Conservation (phyloP, 805 yeast genomes). For the Starmerella sirachaensis region DNA sequence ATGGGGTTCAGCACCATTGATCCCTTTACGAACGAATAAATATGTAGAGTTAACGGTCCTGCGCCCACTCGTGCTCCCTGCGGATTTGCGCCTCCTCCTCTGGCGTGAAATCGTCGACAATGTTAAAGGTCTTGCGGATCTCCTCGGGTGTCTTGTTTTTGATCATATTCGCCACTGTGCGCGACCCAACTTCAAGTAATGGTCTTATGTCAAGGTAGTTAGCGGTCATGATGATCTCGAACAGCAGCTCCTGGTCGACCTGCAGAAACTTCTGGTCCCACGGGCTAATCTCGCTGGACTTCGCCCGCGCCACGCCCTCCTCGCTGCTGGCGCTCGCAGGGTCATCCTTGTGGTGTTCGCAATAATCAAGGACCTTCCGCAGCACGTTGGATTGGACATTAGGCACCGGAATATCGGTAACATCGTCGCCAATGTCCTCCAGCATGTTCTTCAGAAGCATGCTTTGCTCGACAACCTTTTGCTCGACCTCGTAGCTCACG, state of each 20-base stretch:
- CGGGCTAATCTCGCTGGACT: conserved; percentile 82
- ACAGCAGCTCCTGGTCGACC: conserved; percentile 61
- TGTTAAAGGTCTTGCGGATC: conserved; percentile 36
- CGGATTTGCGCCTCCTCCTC: conserved; percentile 39
- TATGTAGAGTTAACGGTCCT: conserved; percentile 20
- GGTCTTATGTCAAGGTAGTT: conserved; percentile 38
- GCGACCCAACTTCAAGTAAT: conserved; percentile 37
- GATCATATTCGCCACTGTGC: conserved; percentile 40
- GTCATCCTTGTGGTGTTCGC: conserved; percentile 78
- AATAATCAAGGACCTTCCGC: conserved; percentile 89
- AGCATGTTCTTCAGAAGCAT: conserved; percentile 76
- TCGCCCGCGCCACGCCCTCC: conserved; percentile 43
- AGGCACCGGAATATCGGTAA: conserved; percentile 71
- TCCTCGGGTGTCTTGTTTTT: conserved; percentile 37
- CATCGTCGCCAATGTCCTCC: conserved; percentile 56
- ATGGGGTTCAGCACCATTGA: neutral
- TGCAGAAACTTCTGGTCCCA: conserved; percentile 93
- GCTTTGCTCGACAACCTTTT: conserved; percentile 76
- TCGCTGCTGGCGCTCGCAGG: conserved; percentile 55
- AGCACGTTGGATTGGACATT: conserved; percentile 58
- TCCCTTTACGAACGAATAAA: neutral
- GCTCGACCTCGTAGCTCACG: conserved; percentile 22
- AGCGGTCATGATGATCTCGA: conserved; percentile 38
- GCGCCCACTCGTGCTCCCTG: conserved; percentile 38
- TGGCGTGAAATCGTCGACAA: conserved; percentile 36